Evolutionary conservation across 148 eudicot genomes (phyloP).

Genomic region (Vaccinium vitisidaea): DNA sequence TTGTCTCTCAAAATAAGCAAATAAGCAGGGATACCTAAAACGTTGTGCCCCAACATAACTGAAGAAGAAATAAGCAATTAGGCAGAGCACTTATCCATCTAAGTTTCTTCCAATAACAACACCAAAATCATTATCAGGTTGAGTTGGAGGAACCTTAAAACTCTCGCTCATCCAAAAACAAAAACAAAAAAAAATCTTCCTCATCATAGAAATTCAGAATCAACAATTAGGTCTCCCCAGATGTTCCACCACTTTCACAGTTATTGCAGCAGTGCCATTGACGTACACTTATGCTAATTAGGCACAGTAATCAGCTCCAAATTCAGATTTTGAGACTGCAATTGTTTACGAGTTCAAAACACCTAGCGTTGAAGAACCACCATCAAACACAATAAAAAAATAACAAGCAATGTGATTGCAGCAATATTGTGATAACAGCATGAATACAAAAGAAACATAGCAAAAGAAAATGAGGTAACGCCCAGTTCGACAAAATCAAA

Average conservation of each 20-base stretch:
- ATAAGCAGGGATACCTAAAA: no score
- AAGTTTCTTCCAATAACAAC: no score
- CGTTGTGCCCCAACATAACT: no score
- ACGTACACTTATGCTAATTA: background rate
- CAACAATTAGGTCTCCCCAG: background rate
- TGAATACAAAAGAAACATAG: background rate
- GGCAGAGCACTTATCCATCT: no score
- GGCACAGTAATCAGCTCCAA: background rate
- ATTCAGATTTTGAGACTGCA: background rate
- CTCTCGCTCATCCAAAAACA: no score
- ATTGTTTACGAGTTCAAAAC: background rate
- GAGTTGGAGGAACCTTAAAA: no score
- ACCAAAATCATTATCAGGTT: no score
- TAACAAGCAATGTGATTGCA: background rate
- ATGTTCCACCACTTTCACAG: no score
- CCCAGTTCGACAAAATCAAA: conserved; percentile 43
- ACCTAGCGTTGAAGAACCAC: background rate
- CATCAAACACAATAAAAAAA: background rate
- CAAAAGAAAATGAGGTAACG: conserved; percentile 3
- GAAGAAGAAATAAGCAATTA: no score
- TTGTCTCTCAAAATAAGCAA: no score
- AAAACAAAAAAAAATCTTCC: no score
- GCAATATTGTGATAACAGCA: background rate
- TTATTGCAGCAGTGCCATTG: background rate
- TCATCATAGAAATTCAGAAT: background rate